These are phyloP conservation scores for Tuber borchii DNA, from an alignment of 495 filamentous ascomycete species.

Conservation along the genomic window DNA sequence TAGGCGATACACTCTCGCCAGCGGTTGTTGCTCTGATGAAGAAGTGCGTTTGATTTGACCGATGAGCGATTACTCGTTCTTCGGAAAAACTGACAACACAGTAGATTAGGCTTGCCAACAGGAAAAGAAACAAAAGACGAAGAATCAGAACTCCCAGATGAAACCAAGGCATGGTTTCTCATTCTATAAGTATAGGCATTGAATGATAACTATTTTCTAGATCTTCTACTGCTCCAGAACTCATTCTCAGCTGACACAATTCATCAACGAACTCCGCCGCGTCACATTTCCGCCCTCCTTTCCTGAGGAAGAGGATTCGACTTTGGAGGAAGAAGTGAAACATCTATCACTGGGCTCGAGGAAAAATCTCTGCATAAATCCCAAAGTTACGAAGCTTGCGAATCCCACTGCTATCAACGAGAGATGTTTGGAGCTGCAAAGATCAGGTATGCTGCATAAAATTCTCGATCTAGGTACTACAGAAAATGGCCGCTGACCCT, in stretches of 20 bases:
- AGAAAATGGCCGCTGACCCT: conserved; percentile 12
- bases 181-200: conserved; percentile 10
- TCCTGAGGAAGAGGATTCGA: conserved; percentile 35
- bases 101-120: conserved; percentile 41
- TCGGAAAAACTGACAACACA: conserved; percentile 13
- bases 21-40: conserved; percentile 61
- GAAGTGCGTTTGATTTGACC: conserved; percentile 42
- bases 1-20: conserved; percentile 50
- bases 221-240: conserved; percentile 94
- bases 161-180: conserved; percentile 52
- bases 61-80: background rate
- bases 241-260: conserved; percentile 90
- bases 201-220: conserved; percentile 38
- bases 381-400: conserved; percentile 63
- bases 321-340: conserved; percentile 61
- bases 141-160: conserved; percentile 51
- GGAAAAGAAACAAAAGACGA: conserved; percentile 46
- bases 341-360: conserved; percentile 83
- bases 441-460: conserved; percentile 51
- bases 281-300: conserved; percentile 64
- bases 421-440: conserved; percentile 84
- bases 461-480: background rate
- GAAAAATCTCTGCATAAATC: conserved; percentile 90
- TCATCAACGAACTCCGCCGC: conserved; percentile 81
- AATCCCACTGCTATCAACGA: conserved; percentile 86